phyloP scores from a whole-genome alignment of 2,329 filamentous ascomycete species.

The Bipolaris oryzae region DNA sequence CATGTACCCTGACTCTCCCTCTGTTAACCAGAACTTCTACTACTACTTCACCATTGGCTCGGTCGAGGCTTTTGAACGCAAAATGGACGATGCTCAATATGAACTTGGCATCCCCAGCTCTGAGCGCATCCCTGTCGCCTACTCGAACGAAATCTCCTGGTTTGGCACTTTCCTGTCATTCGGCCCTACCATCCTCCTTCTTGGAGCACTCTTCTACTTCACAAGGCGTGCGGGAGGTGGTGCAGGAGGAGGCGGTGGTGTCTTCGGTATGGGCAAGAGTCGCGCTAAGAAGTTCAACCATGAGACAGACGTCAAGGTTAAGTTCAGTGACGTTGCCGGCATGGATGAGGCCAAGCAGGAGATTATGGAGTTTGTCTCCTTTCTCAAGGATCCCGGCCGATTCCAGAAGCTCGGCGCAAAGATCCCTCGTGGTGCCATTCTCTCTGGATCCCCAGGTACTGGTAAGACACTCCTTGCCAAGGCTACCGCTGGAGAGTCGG shows the following conservation, averaged over 20 bases:
- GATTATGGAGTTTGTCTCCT: conserved; percentile 99
- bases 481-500: conserved; percentile 94
- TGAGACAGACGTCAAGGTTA: conserved; percentile 93
- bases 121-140: conserved; percentile 94
- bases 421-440: conserved; percentile 94
- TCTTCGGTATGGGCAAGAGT: conserved; percentile 96
- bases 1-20: conserved; percentile 77
- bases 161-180: conserved; percentile 78
- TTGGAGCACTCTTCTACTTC: conserved; percentile 81
- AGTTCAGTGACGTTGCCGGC: conserved; percentile 94
- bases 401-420: conserved; percentile 96
- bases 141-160: conserved; percentile 76
- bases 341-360: conserved; percentile 98
- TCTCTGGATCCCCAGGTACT: conserved; percentile 96
- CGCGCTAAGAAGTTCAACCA: conserved; percentile 97
- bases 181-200: conserved; percentile 83
- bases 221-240: conserved; percentile 75
- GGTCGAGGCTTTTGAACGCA: conserved; percentile 87
- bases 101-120: conserved; percentile 82
- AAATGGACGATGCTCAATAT: conserved; percentile 84
- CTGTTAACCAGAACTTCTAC: conserved; percentile 70
- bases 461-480: conserved; percentile 98
- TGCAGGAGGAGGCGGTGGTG: conserved; percentile 64
- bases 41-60: conserved; percentile 98
- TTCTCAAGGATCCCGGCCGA: conserved; percentile 89